These are phyloP conservation scores for Pterulicium gracile DNA, from an alignment of 1,284 basidiomycete genomes.

Conservation along the genomic window DNA sequence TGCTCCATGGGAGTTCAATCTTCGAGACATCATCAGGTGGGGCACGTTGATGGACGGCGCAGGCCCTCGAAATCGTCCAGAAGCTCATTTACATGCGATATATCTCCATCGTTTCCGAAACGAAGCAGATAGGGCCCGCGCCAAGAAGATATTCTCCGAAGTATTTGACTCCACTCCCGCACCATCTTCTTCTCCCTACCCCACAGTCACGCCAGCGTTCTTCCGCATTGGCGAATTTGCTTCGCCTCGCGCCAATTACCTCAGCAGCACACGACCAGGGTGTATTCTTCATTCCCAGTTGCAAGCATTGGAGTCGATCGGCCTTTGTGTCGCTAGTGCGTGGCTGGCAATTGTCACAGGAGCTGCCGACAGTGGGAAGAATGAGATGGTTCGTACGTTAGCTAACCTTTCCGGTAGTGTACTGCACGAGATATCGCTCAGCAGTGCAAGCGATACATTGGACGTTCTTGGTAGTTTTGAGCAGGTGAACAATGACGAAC, in stretches of 20 bases:
- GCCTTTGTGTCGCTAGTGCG: constrained; percentile 64
- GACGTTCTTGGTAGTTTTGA: constrained; percentile 97
- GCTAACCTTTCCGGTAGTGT: constrained; percentile 63
- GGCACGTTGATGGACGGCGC: constrained; percentile 34
- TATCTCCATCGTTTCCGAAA: constrained; percentile 88
- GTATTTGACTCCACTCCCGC: constrained; percentile 36
- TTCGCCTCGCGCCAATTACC: constrained; percentile 33
- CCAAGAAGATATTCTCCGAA: constrained; percentile 50
- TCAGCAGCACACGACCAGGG: constrained; percentile 27
- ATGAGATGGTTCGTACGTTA: constrained; percentile 60
- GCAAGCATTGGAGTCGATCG: constrained; percentile 64
- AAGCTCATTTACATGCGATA: constrained; percentile 55
- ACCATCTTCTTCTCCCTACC: constrained; percentile 28
- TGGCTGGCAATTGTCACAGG: constrained; percentile 92
- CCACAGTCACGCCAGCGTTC: constrained; percentile 39
- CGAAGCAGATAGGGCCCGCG: constrained; percentile 50
- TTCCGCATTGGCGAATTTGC: constrained; percentile 68
- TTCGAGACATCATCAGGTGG: constrained; percentile 95
- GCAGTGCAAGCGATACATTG: constrained; percentile 84
- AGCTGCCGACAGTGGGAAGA: constrained; percentile 70
- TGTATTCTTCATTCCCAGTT: constrained; percentile 58
- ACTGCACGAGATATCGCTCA: constrained; percentile 74
- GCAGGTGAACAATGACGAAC: constrained; percentile 56
- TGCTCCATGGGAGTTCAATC: constrained; percentile 97
- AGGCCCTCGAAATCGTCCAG: constrained; percentile 37